Percentiles rank a stretch among this genome's conserved stretches.
phyloP scores from a whole-genome alignment of 2,329 filamentous ascomycete species.

The Alternaria arbusti region DNA sequence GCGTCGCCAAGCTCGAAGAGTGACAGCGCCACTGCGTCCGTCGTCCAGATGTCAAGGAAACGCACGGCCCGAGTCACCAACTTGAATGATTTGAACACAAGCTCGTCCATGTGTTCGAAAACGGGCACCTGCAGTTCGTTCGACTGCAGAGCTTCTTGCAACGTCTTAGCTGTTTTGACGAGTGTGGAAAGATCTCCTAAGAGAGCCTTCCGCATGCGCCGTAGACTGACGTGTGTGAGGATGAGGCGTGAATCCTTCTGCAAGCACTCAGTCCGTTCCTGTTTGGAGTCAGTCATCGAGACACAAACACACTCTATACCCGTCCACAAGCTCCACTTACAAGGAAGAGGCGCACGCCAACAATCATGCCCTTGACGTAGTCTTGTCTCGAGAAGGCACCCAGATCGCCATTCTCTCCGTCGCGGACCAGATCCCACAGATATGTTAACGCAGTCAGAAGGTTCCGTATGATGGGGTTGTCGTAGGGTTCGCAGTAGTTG shows the following conservation, averaged over 20 bases:
- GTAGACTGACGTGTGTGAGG: slow-evolving; percentile 74
- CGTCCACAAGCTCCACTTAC: slow-evolving; percentile 60
- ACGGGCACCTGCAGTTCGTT: slow-evolving; percentile 52
- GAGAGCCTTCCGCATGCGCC: slow-evolving; percentile 83
- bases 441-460: slow-evolving; percentile 85
- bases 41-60: slow-evolving; percentile 86
- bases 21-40: slow-evolving; percentile 59
- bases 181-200: slow-evolving; percentile 88
- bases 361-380: slow-evolving; percentile 92
- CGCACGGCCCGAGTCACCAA: slow-evolving; percentile 90
- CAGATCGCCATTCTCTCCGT: slow-evolving; percentile 75
- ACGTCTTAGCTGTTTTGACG: slow-evolving; percentile 84
- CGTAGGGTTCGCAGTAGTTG: slow-evolving; percentile 96
- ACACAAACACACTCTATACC: not conserved
- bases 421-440: slow-evolving; percentile 89
- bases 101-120: slow-evolving; percentile 84
- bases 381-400: slow-evolving; percentile 88
- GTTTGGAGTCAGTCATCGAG: slow-evolving; percentile 24
- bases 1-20: slow-evolving; percentile 41
- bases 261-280: slow-evolving; percentile 89
- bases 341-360: slow-evolving; percentile 86
- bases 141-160: slow-evolving; percentile 74
- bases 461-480: slow-evolving; percentile 83
- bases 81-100: slow-evolving; percentile 91
- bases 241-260: slow-evolving; percentile 81